These are phyloP conservation scores for Dactylis glomerata DNA, from an alignment of 176 grass and related monocot species.

Conservation along the genomic window DNA sequence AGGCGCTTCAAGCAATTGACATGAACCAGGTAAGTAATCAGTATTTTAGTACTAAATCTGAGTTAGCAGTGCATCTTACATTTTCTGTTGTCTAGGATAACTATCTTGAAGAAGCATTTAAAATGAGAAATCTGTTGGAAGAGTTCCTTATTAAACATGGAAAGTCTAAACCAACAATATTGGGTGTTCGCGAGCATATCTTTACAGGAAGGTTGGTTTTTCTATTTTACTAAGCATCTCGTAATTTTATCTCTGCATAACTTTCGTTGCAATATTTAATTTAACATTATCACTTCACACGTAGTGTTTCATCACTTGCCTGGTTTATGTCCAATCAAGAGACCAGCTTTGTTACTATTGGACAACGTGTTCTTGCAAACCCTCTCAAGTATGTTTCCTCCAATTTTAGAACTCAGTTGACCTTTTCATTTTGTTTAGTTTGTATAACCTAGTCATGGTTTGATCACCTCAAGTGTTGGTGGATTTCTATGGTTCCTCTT, in stretches of 20 bases:
- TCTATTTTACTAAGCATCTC: background rate
- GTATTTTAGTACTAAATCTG: background rate
- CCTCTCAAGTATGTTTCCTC: conserved; percentile 51
- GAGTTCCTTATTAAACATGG: conserved; percentile 49
- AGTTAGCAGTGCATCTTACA: conserved; percentile 24
- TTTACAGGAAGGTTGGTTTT: conserved; percentile 73
- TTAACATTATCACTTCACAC: conserved; percentile 21
- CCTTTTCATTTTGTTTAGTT: conserved; percentile 1
- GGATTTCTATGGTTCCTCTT: background rate
- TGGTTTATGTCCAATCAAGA: conserved; percentile 85
- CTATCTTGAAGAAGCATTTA: conserved; percentile 87
- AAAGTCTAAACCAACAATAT: conserved; percentile 55
- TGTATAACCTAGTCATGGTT: background rate
- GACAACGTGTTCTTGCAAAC: conserved; percentile 67
- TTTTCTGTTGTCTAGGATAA: conserved; percentile 54
- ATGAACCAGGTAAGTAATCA: conserved; percentile 66
- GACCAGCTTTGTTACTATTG: conserved; percentile 71
- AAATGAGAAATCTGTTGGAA: conserved; percentile 74
- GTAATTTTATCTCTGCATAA: conserved; percentile 12
- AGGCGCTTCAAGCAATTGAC: conserved; percentile 81
- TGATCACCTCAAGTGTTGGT: background rate
- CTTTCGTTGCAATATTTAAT: conserved; percentile 3
- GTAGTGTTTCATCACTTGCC: conserved; percentile 67
- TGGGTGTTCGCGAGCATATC: conserved; percentile 80
- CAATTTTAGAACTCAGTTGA: background rate